Base-by-base conservation (phyloP, 768 basidiomycete genomes). In the Trametopsis cervina region DNA sequence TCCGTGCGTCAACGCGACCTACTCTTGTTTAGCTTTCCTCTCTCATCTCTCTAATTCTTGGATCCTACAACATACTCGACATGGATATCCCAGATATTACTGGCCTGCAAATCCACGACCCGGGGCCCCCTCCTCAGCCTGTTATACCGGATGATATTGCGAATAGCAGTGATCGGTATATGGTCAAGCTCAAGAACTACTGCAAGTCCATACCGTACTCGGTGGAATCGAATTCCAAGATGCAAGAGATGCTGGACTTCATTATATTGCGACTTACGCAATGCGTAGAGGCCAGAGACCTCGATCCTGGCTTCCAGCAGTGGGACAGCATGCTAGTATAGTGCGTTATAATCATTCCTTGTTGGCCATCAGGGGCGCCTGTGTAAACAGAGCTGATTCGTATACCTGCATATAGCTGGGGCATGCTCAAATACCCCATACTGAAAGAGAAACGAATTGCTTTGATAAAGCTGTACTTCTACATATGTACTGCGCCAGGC, bases 361-460 rank as follows among this genome's bases (percentile, higher is more conserved):
- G n/a, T n/a, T 37, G 4, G 21, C 42, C 37, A 47, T 50, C 7
- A 46, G 39, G 37, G 45, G 26, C 20, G 40, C 43, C 39, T 49
- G 45, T 47, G 37, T 13, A 40, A 7, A 27, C 18, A 9, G 21
- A 40, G 10, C 27, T 50, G 43, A 25, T 23, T n/a, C 26, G 42
- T 38, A 51, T n/a, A 48, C 62, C 49, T 54, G 57, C 44, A 27
- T 50, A 3, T 57, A 89, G 87, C 60, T 92, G 89, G 89, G 65
- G 68, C 39, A 82, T 82, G 70, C 75, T 93, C 62, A 88, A 89
- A 60, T 92, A 91, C 60, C 90, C 88, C 27, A 83, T 94, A 58
- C 88, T 87, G 47, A 83, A 85, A 60, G 80, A 81, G 51, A 83
- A 80, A 57, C 75, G 90, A 47, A 78, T 91, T 45, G 71, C 68